phyloP scores from a whole-genome alignment of 2,329 filamentous ascomycete genomes.

The Teratosphaeria gauchensis region DNA sequence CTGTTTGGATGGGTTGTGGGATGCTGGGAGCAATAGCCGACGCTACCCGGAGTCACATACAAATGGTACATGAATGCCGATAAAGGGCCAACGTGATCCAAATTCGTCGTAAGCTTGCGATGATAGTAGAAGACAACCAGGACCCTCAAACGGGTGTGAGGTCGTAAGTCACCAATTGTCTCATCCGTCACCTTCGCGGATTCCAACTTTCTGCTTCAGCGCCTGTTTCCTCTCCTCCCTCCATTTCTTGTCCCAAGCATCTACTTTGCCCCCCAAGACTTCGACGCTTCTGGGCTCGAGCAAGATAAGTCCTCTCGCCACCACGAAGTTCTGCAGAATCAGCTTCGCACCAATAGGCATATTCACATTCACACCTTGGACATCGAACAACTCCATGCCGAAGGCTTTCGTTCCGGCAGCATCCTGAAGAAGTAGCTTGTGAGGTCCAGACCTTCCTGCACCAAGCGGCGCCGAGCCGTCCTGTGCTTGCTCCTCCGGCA shows the following conservation, averaged over 20 bases:
- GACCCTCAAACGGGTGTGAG: not conserved
- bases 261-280: constrained; percentile 82
- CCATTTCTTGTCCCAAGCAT: constrained; percentile 72
- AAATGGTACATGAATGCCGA: not conserved
- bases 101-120: not conserved
- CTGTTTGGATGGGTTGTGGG: not conserved
- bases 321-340: constrained; percentile 55
- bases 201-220: constrained; percentile 44
- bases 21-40: not conserved
- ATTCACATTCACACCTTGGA: constrained; percentile 55
- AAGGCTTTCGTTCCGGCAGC: constrained; percentile 57
- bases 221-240: constrained; percentile 58
- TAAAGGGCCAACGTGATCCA: not conserved
- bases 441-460: constrained; percentile 43
- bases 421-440: constrained; percentile 78
- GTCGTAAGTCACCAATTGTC: not conserved
- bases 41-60: not conserved
- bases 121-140: not conserved
- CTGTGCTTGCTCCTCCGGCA: constrained; percentile 35
- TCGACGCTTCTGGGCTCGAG: constrained; percentile 59
- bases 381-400: constrained; percentile 59
- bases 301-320: constrained; percentile 69
- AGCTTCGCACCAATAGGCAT: constrained; percentile 75
- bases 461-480: constrained; percentile 14
- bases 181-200: constrained; percentile 8